Base-by-base conservation (phyloP, 1,284 basidiomycete genomes). In the Sutorius eximius region DNA sequence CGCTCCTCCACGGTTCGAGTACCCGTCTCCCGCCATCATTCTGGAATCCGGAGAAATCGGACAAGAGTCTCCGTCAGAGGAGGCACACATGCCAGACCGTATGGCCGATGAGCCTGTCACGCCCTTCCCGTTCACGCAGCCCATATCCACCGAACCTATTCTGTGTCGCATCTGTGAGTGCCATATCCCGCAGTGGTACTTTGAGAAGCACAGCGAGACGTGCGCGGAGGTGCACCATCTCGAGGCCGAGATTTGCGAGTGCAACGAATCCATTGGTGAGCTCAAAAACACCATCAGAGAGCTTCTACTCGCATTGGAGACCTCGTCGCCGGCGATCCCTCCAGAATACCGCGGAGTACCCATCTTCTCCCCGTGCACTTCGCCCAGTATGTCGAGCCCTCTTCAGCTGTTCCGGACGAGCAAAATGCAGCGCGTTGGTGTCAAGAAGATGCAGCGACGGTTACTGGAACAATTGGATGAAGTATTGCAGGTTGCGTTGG, bases 201-300 rank as follows among this genome's bases (percentile, higher is more conserved):
- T 99, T 70, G 97, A 98, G 75, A 98, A 98, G 77, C 97, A 99
- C 78, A 98, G 95, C 79, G 97, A 99, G 75, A 99, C 96, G 11
- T 99, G 97, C 71, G 93, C 88, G 64, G 97, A 98, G 74, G 89
- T 94, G 1, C 97, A 99, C 73, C 87, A 94, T 43, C 80, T 99
- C 59, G 97, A 99, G 73, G 94, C 96, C 40, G 95, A 98, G 73
- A 95, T 99, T 59, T 78, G 82, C 30, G 91, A 95, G 66, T 93
- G 89, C 76, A 97, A 99, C 75, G 97, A 99, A 70, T 88, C 87
- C 27, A 88, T 99, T 52, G 75, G 80, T 11, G 97, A 99, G 67
- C 79, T 99, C 50, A 82, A 85, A 54, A 90, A 85, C 65, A 90
- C 91, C 3, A 89, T 95, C 60, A 83, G 85, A 52, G 89, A 91